Evolutionary conservation across 2,329 filamentous ascomycete species (phyloP), one percentile per base, ranked within the genome.

Genomic region (Huntiella bhutanensis): DNA sequence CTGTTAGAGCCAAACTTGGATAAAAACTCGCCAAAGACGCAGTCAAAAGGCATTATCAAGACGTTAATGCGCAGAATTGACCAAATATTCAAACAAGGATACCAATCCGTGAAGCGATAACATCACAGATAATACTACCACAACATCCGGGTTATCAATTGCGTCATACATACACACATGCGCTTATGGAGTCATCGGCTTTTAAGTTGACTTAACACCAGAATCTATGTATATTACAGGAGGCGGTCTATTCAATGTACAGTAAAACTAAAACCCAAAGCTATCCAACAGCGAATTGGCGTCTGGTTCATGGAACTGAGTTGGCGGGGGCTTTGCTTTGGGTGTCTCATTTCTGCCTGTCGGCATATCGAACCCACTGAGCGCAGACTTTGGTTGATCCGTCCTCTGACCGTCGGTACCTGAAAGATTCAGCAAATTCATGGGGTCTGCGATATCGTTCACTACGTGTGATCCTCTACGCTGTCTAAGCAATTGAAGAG

Each of bases 231-330:
- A 28, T 28, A 28, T 6, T 28, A 28, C 22, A 28, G 3, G 22
- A 28, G 22, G 8, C 22, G 22, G 22, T 28, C 8, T 28, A 28
- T 28, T 7, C 22, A 28, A 28, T 28, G 8, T 10, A 28, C n/a
- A 40, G 17, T 17, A 11, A 11, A 11, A 16, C 55, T 54, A 96
- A 58, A 96, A 91, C 1, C 88, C 88, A 70, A 96, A 96, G 59
- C 75, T 87, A 66, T 96, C 88, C 55, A 96, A 67, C 57, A 98
- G 63, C 49, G 84, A 88, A 58, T 75, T 84, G 22, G 82, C 73
- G 63, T 93, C 86, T n/a, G 91, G 91, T 61, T 98, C 91, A 55
- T 92, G 72, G 59, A 96, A 96, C 52, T 80, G 77, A 15, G 80
- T 85, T 1, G 85, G 77, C 12, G 78, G 70, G 11, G 73, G 69